Evolutionary conservation across 129 eudicot species (phyloP).

Genomic region (Flaveria ramosissima): DNA sequence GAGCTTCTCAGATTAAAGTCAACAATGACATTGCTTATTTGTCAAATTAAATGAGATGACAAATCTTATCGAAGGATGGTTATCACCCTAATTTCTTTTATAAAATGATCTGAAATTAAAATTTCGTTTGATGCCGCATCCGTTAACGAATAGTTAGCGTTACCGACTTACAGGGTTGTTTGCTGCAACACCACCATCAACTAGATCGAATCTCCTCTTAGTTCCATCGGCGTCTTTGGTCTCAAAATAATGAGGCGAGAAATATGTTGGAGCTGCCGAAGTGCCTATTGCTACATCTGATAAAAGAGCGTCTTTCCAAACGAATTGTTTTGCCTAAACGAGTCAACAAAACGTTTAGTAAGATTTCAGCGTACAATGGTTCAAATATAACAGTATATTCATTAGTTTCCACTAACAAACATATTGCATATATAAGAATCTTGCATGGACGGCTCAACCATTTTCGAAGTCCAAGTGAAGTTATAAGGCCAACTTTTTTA

Average conservation of each 20-base stretch:
- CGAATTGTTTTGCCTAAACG: conserved; percentile 43
- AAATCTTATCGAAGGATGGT: too few species aligned
- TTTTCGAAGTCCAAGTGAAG: too few species aligned
- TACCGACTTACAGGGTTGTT: conserved; percentile 54
- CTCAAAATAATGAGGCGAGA: conserved; percentile 55
- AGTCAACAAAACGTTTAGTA: neutral
- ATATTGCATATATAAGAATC: neutral
- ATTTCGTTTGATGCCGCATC: too few species aligned
- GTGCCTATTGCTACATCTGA: conserved; percentile 62
- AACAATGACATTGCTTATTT: too few species aligned
- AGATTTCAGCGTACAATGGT: neutral
- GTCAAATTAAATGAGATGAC: too few species aligned
- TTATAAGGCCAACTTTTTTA: too few species aligned
- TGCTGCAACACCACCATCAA: conserved; percentile 73
- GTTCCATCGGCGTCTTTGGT: conserved; percentile 41
- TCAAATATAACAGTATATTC: neutral
- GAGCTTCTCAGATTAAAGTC: too few species aligned
- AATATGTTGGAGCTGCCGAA: conserved; percentile 64
- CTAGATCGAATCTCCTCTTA: conserved; percentile 33
- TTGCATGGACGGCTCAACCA: too few species aligned
- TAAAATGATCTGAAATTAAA: too few species aligned
- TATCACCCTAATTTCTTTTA: too few species aligned
- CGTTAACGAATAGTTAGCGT: neutral
- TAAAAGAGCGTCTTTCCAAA: conserved; percentile 41
- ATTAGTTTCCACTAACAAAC: neutral